Conservation (phyloP, 1,284 basidiomycete genomes). For the Fomitopsis palustris region DNA sequence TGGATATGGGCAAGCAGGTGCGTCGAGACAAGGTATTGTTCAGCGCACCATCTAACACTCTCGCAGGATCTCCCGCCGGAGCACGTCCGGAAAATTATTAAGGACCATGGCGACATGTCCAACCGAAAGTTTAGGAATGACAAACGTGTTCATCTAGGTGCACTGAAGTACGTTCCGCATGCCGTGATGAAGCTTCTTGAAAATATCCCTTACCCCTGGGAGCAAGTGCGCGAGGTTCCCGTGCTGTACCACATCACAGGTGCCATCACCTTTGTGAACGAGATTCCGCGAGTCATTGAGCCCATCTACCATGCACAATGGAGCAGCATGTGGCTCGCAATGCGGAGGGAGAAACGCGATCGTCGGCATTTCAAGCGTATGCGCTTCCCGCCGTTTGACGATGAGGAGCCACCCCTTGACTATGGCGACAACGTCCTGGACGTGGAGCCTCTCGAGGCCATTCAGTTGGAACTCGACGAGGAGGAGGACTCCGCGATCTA, state of each 20-base stretch:
- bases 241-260: constrained; percentile 99
- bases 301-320: constrained; percentile 99
- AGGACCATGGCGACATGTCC: constrained; percentile 97
- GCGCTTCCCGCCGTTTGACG: constrained; percentile 99
- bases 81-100: constrained; percentile 96
- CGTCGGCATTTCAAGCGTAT: constrained; percentile 99
- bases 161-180: constrained; percentile 98
- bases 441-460: constrained; percentile 96
- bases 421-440: constrained; percentile 99
- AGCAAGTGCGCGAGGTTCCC: constrained; percentile 97
- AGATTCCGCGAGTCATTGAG: constrained; percentile 94
- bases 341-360: constrained; percentile 98
- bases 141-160: constrained; percentile 97
- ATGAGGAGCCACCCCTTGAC: constrained; percentile 97
- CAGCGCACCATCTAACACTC: background rate
- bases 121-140: constrained; percentile 97
- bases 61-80: constrained; percentile 82
- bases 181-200: constrained; percentile 99
- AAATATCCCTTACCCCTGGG: constrained; percentile 99
- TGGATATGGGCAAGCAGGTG: constrained; percentile 93
- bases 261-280: constrained; percentile 99
- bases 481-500: constrained; percentile 94
- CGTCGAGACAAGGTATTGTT: constrained; percentile 16
- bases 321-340: constrained; percentile 99
- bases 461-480: constrained; percentile 93